These are phyloP conservation scores for Nakaseomyces nivariensis DNA, from an alignment of 1,139 yeast species.

Conservation along the genomic window DNA sequence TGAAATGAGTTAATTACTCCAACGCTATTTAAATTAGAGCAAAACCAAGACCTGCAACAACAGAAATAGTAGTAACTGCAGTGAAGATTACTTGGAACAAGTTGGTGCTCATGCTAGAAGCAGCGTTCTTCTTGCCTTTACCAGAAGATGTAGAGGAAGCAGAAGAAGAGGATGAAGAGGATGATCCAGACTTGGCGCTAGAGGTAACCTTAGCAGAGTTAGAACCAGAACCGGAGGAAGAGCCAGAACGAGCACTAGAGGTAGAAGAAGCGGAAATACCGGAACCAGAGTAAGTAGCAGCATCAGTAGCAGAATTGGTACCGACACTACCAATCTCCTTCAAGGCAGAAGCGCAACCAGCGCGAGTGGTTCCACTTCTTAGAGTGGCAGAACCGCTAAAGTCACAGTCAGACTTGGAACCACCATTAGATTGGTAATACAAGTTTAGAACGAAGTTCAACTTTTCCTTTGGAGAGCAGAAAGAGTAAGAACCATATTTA, in stretches of 20 bases:
- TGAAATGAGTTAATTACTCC: neutral
- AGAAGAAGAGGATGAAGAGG: slow-evolving; percentile 12
- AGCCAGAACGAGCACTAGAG: slow-evolving; percentile 10
- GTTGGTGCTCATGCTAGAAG: slow-evolving; percentile 35
- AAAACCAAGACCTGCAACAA: slow-evolving; percentile 45
- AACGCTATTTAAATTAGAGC: slow-evolving; percentile 38
- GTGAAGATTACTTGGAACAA: slow-evolving; percentile 72
- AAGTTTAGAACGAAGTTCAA: slow-evolving; percentile 53
- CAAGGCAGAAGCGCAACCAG: slow-evolving; percentile 42
- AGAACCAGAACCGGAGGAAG: slow-evolving; percentile 7
- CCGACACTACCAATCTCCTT: slow-evolving; percentile 31
- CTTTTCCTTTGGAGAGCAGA: slow-evolving; percentile 53
- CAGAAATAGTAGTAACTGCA: slow-evolving; percentile 58
- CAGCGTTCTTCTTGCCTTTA: slow-evolving; percentile 23
- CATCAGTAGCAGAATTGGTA: slow-evolving; percentile 35
- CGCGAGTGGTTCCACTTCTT: slow-evolving; percentile 42
- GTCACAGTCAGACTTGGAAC: slow-evolving; percentile 45
- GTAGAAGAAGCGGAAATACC: slow-evolving; percentile 25
- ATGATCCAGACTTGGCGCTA: slow-evolving; percentile 8
- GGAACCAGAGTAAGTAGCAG: slow-evolving; percentile 29
- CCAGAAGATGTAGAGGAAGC: slow-evolving; percentile 26
- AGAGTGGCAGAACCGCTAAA: slow-evolving; percentile 57
- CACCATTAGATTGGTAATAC: slow-evolving; percentile 47
- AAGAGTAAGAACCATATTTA: slow-evolving; percentile 55
- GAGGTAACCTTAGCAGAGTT: slow-evolving; percentile 8